These are phyloP conservation scores for Paraphoma chrysanthemicola DNA, from an alignment of 2,329 filamentous ascomycete genomes.

Conservation along the genomic window DNA sequence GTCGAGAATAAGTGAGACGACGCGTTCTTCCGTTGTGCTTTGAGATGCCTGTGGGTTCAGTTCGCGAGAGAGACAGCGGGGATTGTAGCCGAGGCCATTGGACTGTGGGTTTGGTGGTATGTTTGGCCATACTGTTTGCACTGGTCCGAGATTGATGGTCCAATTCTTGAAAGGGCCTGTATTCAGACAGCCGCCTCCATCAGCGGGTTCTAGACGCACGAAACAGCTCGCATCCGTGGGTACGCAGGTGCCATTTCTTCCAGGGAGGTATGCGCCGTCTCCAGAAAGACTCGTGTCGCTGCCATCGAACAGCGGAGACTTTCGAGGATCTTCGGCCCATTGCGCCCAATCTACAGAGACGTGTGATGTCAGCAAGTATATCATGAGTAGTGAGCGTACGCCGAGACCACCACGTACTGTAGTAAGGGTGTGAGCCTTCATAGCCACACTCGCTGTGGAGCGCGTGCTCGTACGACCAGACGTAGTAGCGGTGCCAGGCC, in stretches of 20 bases:
- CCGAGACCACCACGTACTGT: background rate
- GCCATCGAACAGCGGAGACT: constrained; percentile 22
- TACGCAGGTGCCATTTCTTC: constrained; percentile 25
- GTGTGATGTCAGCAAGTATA: no score
- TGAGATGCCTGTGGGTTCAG: constrained; percentile 23
- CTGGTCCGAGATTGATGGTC: constrained; percentile 20
- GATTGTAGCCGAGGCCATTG: constrained; percentile 22
- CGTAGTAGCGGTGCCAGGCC: constrained; percentile 51
- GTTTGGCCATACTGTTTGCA: constrained; percentile 15
- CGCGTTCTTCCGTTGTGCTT: constrained; percentile 47
- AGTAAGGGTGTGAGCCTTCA: background rate
- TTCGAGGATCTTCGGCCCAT: background rate
- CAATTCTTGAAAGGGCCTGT: constrained; percentile 38
- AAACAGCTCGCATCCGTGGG: constrained; percentile 14
- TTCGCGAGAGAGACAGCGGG: constrained; percentile 44
- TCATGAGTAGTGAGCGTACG: no score
- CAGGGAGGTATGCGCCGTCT: constrained; percentile 19
- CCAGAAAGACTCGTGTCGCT: constrained; percentile 45
- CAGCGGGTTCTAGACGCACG: constrained; percentile 9
- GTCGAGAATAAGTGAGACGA: constrained; percentile 60
- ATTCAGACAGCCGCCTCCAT: constrained; percentile 31
- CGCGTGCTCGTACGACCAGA: constrained; percentile 50
- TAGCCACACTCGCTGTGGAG: constrained; percentile 47
- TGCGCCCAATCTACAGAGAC: background rate
- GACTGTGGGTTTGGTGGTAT: constrained; percentile 15